Evolutionary conservation across 106 monocot species (phyloP), one percentile per base, ranked within the genome.

Genomic region (Dactylorhiza incarnata): DNA sequence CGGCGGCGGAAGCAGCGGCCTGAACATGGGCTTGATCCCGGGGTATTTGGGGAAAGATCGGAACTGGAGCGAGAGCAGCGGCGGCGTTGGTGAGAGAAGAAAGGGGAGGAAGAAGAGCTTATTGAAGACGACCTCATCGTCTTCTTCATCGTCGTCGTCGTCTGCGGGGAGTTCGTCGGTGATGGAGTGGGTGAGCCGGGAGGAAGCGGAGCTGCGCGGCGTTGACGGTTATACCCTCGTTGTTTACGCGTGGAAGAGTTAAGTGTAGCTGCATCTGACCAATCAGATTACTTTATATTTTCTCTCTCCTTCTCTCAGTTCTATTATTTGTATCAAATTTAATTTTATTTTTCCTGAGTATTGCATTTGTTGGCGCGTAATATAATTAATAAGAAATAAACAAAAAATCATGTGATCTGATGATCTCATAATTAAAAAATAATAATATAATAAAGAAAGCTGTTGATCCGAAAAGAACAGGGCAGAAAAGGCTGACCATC

Each of bases 151-250:
- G 15, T 82, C 82, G 16, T 61, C 78, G 15, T 76, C 82, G 50
- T 84, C 83, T 7, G 70, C 79, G 17, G 74, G 76, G 72, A 84
- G 76, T 43, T 88, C 93, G 46, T 81, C 94, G 45, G 87, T 94
- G 22, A 76, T 87, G 91, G 94, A 89, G 22, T 94, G 94, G 94
- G 89, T 79, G 48, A 94, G 90, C 78, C 54, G 58, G 49, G 94
- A 91, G 87, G 94, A 94, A 71, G 75, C 74, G 24, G 88, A 87
- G 83, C 55, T 91, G 73, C 79, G 78, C 68, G 74, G 85, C 13
- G 71, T 73, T 22, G 79, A 82, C 10, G 86, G 85, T 15, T 90
- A 84, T 82, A 83, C 87, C 7, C 84, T 94, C 17, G 47, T 94
- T 53, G 82, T 94, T 7, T 83, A 86, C 76, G 80, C 84, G 29